Conservation (phyloP, 179 eudicot species). For the Beta corolliflora region DNA sequence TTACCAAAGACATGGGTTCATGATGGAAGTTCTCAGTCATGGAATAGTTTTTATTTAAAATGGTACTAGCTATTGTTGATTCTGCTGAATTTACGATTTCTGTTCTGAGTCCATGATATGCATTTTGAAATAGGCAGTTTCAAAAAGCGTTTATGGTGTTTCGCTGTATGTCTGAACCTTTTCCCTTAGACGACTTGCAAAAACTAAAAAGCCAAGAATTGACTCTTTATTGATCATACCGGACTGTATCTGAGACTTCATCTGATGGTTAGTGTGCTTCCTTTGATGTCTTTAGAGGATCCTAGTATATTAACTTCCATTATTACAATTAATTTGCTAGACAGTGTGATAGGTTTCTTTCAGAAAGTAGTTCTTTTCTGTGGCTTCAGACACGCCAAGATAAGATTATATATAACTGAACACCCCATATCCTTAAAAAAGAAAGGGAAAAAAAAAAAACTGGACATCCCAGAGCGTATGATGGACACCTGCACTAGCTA, state of each 20-base stretch:
- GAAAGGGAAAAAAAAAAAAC: too few relatives aligned
- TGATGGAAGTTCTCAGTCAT: not conserved
- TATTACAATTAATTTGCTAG: not conserved
- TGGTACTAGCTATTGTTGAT: not conserved
- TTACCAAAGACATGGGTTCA: not conserved
- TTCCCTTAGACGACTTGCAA: not conserved
- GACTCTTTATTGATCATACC: not conserved
- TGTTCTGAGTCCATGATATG: not conserved
- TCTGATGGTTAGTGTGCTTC: too few relatives aligned
- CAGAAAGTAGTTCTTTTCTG: not conserved
- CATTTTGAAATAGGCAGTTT: not conserved
- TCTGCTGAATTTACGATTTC: not conserved
- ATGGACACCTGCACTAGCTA: not conserved
- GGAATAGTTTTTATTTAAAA: not conserved
- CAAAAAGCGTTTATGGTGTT: not conserved
- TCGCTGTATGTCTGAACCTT: constrained; percentile 2
- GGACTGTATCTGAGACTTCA: not conserved
- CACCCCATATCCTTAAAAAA: too few relatives aligned
- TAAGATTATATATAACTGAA: not conserved
- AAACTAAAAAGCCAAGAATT: not conserved
- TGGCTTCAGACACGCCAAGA: not conserved
- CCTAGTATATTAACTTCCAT: not conserved
- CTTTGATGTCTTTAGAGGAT: not conserved
- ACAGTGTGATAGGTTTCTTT: not conserved
- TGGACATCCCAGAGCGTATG: not conserved